Evolutionary conservation across 2,329 filamentous ascomycete species (phyloP).

Genomic region (Neopestalotiopsis clavispora): DNA sequence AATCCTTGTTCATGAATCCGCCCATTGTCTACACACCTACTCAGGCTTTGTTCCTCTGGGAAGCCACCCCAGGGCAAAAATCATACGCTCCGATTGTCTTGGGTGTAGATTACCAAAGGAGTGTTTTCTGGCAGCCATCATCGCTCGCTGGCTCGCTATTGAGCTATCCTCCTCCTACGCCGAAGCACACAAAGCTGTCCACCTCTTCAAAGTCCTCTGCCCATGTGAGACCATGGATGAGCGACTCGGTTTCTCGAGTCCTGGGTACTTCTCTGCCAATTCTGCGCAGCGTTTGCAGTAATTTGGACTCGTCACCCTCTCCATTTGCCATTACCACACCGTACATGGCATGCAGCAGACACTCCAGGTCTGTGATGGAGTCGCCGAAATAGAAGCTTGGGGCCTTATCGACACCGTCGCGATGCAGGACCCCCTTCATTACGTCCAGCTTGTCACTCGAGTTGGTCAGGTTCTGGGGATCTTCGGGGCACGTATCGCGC

Average conservation of each 20-base stretch:
- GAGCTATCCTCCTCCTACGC: not conserved
- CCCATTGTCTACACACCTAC: constrained; percentile 4
- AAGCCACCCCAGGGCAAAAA: not conserved
- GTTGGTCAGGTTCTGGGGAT: constrained; percentile 39
- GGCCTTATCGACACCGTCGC: constrained; percentile 23
- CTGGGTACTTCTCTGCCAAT: constrained; percentile 37
- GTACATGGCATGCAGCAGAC: constrained; percentile 45
- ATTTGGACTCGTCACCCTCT: constrained; percentile 35
- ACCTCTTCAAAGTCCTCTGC: constrained; percentile 35
- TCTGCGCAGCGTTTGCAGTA: constrained; percentile 34
- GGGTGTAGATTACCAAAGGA: not conserved
- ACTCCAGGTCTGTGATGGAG: constrained; percentile 61
- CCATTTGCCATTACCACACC: constrained; percentile 53
- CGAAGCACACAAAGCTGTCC: constrained; percentile 14
- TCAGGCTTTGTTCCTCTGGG: not conserved
- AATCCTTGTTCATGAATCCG: not conserved
- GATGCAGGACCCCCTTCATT: constrained; percentile 36
- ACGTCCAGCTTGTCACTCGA: constrained; percentile 52
- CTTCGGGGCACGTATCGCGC: constrained; percentile 23
- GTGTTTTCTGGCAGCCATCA: not conserved
- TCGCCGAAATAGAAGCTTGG: constrained; percentile 61
- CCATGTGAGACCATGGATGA: constrained; percentile 33
- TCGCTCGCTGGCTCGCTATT: not conserved
- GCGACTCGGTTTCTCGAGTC: constrained; percentile 27
- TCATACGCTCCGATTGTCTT: not conserved